These are phyloP conservation scores for Hyphopichia pseudoburtonii DNA, from an alignment of 1,139 yeast genomes.

Conservation along the genomic window DNA sequence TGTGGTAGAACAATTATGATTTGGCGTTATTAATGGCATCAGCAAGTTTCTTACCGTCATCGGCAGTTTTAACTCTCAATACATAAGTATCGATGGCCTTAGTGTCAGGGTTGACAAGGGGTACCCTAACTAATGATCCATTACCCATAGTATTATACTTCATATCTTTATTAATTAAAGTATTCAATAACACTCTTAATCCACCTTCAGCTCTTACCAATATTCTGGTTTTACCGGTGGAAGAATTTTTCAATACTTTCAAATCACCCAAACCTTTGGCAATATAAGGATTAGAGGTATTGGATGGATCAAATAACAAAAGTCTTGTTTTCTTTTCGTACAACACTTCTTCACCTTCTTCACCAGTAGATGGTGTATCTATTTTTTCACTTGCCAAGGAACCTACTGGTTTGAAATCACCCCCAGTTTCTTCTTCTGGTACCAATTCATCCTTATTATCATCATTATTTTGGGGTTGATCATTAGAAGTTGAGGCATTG, in stretches of 20 bases:
- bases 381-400: conserved; percentile 43
- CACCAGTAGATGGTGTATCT: conserved; percentile 64
- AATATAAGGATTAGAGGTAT: conserved; percentile 50
- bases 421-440: conserved; percentile 43
- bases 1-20: too few relatives aligned
- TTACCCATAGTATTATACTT: conserved; percentile 59
- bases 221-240: conserved; percentile 63
- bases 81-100: conserved; percentile 56
- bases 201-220: conserved; percentile 88
- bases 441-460: conserved; percentile 33
- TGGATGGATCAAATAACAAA: conserved; percentile 55
- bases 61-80: conserved; percentile 63
- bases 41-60: conserved; percentile 67
- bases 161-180: conserved; percentile 51
- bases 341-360: conserved; percentile 71
- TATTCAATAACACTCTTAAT: conserved; percentile 75
- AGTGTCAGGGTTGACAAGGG: conserved; percentile 48
- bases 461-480: conserved; percentile 32
- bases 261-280: conserved; percentile 81
- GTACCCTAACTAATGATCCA: conserved; percentile 57
- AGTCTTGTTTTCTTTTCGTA: conserved; percentile 74
- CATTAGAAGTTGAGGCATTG: conserved; percentile 12
- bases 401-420: conserved; percentile 49
- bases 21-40: conserved; percentile 51
- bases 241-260: conserved; percentile 62